Conservation (phyloP, 2,329 filamentous ascomycete species). For the Exophiala xenobiotica region DNA sequence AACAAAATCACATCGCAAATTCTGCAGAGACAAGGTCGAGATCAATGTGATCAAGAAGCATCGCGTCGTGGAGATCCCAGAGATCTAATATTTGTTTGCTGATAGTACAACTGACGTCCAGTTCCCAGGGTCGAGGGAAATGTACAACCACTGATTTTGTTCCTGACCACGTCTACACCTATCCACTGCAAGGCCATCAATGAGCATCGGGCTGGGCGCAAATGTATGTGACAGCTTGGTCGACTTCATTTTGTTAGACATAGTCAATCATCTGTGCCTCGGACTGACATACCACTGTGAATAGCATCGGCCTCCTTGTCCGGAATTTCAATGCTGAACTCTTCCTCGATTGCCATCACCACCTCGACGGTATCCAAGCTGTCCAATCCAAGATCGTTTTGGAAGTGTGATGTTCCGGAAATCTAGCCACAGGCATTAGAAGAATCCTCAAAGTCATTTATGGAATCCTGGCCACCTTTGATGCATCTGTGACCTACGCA, state of each 20-base stretch:
- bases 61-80: constrained; percentile 23
- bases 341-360: constrained; percentile 99
- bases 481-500: constrained; percentile 48
- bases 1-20: too few species aligned
- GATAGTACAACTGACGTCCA: constrained; percentile 26
- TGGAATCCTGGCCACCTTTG: constrained; percentile 49
- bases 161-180: constrained; percentile 19
- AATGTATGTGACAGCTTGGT: constrained; percentile 95
- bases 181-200: constrained; percentile 11
- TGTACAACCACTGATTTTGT: constrained; percentile 24
- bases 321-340: constrained; percentile 93
- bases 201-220: constrained; percentile 77
- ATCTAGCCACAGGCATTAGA: constrained; percentile 60
- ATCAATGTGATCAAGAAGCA: constrained; percentile 17
- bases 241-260: constrained; percentile 59
- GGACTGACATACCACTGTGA: constrained; percentile 75
- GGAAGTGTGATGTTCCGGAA: constrained; percentile 80
- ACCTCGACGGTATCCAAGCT: constrained; percentile 98
- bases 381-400: constrained; percentile 95
- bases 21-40: too few species aligned
- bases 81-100: constrained; percentile 25
- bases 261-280: background rate
- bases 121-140: constrained; percentile 21
- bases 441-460: constrained; percentile 7
- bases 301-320: constrained; percentile 95